phyloP scores from a whole-genome alignment of 2,329 filamentous ascomycete species.

The Colletotrichum camelliae region DNA sequence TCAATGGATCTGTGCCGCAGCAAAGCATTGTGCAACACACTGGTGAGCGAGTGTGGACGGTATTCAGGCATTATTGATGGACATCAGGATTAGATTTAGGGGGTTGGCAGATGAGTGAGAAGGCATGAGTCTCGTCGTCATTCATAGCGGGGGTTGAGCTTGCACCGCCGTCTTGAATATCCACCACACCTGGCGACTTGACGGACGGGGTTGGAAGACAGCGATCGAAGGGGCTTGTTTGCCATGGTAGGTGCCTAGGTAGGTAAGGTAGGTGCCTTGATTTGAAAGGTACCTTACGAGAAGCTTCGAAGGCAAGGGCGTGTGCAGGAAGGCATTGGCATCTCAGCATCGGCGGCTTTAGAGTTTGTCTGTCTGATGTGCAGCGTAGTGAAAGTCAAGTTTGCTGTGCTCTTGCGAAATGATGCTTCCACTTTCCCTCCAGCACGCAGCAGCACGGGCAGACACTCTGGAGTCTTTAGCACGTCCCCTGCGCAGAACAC shows the following conservation, averaged over 20 bases:
- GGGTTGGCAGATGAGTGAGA: neutral
- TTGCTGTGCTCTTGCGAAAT: neutral
- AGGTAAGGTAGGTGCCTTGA: neutral
- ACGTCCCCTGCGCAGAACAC: neutral
- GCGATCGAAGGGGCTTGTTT: neutral
- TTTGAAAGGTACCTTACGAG: neutral
- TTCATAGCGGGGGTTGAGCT: neutral
- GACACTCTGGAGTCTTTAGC: neutral
- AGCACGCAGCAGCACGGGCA: neutral
- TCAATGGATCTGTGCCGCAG: neutral
- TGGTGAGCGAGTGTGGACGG: neutral
- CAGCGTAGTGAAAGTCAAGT: neutral
- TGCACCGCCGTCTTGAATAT: neutral
- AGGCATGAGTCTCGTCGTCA: neutral
- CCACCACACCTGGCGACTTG: neutral
- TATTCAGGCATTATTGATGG: neutral
- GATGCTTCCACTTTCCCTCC: neutral
- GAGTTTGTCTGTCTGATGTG: conserved; percentile 4
- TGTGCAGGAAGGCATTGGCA: neutral
- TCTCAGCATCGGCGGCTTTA: conserved; percentile 15
- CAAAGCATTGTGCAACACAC: neutral
- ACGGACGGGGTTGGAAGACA: neutral
- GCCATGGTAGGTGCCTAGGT: neutral
- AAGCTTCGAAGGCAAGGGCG: neutral
- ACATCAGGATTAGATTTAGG: neutral